Evolutionary conservation across 2,329 filamentous ascomycete genomes (phyloP), one percentile per base, ranked within the genome.

Genomic region (Gremmenia infestans): DNA sequence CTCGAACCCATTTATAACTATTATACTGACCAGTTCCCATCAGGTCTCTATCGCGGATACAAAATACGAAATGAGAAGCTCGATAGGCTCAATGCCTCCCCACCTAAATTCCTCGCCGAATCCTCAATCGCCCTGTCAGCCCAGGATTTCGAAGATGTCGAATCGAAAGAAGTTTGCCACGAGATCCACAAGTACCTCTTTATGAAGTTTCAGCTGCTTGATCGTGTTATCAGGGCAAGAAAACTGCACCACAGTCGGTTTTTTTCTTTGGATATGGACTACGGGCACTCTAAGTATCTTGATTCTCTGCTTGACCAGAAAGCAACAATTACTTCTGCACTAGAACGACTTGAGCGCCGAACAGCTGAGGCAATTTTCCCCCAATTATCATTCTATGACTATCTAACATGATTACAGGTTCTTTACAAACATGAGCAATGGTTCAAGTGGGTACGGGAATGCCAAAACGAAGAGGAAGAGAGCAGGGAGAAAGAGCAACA

Each of bases 401-500:
- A 32, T 35, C 50, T 51, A 50, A 50, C 12, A 25, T 32, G 12
- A 40, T 7, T 25, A n/a, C 25, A 54, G 52, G 47, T 47, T 14
- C 40, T 78, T 46, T 77, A 77, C 60, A 66, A 72, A 55, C 71
- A 74, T 55, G 72, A 76, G 62, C 74, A 77, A 57, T 79, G 77
- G 76, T 78, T 72, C 60, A 66, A 68, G n/a, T 78, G 76, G 76
- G 70, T 78, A 5, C 68, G 72, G 14, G 59, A 74, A 53, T 72
- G 70, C 36, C 76, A 79, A 60, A 69, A 74, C 15, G 69, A 73
- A 28, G 76, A 78, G 64, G 77, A 78, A 52, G 64, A 66, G 23
- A 70, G 64, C 4, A 73, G 74, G 28, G 76, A 78, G 46, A 77
- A 73, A 46, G 78, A 79, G 62, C 74, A 74, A 47, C 76, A 74